A percentile compares a stretch with the other conserved stretches of the same genome.
Conservation (phyloP, 78 protist species). For the Dictyostelium citrinum region DNA sequence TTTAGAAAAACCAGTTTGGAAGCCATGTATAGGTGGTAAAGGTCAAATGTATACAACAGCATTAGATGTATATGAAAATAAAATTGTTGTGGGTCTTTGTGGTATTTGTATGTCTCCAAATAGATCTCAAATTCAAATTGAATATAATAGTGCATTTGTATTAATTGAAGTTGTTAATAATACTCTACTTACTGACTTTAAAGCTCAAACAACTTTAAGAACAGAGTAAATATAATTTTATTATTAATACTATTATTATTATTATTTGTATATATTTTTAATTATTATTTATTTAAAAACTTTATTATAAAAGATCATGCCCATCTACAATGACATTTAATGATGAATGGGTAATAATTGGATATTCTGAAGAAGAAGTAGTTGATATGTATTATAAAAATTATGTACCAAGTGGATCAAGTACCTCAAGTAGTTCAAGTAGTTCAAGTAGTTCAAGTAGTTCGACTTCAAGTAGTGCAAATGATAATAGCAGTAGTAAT, state of each 20-base stretch:
- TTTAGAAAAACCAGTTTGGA: not conserved
- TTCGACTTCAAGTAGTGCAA: not conserved
- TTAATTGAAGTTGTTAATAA: not conserved
- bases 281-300: not conserved
- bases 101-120: constrained; percentile 56
- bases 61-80: not conserved
- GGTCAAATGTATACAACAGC: constrained; percentile 61
- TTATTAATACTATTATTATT: not conserved
- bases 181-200: not conserved
- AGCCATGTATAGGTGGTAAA: constrained; percentile 28
- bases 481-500: not conserved
- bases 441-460: not conserved
- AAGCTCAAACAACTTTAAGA: constrained; percentile 1
- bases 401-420: not conserved
- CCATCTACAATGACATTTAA: constrained; percentile 48
- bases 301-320: not conserved
- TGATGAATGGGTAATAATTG: constrained; percentile 40
- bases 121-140: constrained; percentile 3
- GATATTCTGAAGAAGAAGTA: constrained; percentile 24
- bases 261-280: not conserved
- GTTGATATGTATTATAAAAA: constrained; percentile 31
- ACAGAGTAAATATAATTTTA: not conserved
- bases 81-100: constrained; percentile 12
- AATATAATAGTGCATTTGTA: constrained; percentile 42
- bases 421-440: not conserved